A percentile compares a stretch with the other conserved stretches of the same genome.
These are phyloP conservation scores for Austroboletus novae-zelandiae DNA, from an alignment of 1,284 basidiomycete genomes.

Conservation along the genomic window DNA sequence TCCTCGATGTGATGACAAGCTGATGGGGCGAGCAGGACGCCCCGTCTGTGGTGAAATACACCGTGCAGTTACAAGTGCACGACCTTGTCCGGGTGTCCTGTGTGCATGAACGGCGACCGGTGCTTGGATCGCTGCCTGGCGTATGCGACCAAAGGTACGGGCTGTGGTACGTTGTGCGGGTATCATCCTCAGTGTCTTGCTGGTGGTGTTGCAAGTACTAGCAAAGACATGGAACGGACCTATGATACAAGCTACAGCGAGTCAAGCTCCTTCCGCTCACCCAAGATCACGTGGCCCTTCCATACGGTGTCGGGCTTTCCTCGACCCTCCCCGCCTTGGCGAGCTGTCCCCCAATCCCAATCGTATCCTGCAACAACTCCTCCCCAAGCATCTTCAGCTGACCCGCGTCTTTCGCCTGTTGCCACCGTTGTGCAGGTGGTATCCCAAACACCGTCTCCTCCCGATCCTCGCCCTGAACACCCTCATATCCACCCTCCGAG, in stretches of 20 bases:
- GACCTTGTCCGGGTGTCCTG: slow-evolving; percentile 6
- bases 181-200: slow-evolving; percentile 23
- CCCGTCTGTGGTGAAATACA: slow-evolving; percentile 1
- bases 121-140: slow-evolving; percentile 10
- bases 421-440: slow-evolving; percentile 46
- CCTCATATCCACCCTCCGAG: slow-evolving; percentile 33
- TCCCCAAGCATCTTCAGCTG: slow-evolving; percentile 56
- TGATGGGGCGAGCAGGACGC: background rate
- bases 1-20: slow-evolving; percentile 4
- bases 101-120: slow-evolving; percentile 5
- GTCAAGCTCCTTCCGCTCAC: slow-evolving; percentile 25
- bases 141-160: slow-evolving; percentile 22
- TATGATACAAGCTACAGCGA: background rate
- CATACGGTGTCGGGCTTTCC: slow-evolving; percentile 62
- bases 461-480: slow-evolving; percentile 14
- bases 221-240: background rate
- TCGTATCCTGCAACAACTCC: slow-evolving; percentile 60
- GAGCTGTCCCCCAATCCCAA: slow-evolving; percentile 54
- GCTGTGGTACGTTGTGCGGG: slow-evolving; percentile 29
- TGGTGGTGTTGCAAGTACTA: background rate
- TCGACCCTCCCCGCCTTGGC: slow-evolving; percentile 47
- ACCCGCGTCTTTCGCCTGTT: slow-evolving; percentile 26
- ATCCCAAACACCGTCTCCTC: slow-evolving; percentile 73
- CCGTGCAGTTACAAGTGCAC: slow-evolving; percentile 2
- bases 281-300: slow-evolving; percentile 16